Evolutionary conservation across 1,284 basidiomycete genomes (phyloP).

Genomic region (Coniferiporia sulphurascens): DNA sequence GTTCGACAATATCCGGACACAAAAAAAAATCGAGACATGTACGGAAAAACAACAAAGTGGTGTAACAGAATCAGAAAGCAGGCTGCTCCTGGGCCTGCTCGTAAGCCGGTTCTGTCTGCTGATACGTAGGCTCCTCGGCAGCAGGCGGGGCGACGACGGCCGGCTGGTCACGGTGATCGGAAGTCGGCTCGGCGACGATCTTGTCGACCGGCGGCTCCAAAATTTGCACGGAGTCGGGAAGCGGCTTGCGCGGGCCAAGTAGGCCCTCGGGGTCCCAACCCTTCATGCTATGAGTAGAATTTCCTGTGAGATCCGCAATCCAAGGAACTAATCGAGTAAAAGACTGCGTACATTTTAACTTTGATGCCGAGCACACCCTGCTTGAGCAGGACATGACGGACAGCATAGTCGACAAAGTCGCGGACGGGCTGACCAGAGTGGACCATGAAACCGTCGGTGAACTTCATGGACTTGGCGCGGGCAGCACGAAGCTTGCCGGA

Average conservation of each 20-base stretch:
- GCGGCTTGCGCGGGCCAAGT: conserved; percentile 86
- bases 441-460: conserved; percentile 99
- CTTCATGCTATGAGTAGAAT: conserved; percentile 73
- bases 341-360: conserved; percentile 87
- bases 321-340: not conserved
- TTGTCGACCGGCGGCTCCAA: conserved; percentile 82
- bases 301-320: conserved; percentile 1
- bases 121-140: conserved; percentile 46
- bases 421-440: conserved; percentile 98
- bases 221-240: conserved; percentile 94
- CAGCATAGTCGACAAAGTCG: conserved; percentile 97
- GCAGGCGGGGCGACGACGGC: conserved; percentile 44
- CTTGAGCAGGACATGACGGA: conserved; percentile 96
- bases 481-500: conserved; percentile 99
- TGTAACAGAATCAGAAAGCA: conserved; percentile 41
- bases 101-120: conserved; percentile 32
- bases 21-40: conserved; percentile 1
- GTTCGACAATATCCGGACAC: conserved; percentile 2
- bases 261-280: conserved; percentile 90
- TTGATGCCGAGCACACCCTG: conserved; percentile 99
- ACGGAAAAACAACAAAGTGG: conserved; percentile 1
- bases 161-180: conserved; percentile 68
- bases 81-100: conserved; percentile 35
- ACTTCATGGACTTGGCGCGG: conserved; percentile 99
- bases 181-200: conserved; percentile 71